Evolutionary conservation across 768 basidiomycete species (phyloP).

Genomic region (Filobasidium wieringae): DNA sequence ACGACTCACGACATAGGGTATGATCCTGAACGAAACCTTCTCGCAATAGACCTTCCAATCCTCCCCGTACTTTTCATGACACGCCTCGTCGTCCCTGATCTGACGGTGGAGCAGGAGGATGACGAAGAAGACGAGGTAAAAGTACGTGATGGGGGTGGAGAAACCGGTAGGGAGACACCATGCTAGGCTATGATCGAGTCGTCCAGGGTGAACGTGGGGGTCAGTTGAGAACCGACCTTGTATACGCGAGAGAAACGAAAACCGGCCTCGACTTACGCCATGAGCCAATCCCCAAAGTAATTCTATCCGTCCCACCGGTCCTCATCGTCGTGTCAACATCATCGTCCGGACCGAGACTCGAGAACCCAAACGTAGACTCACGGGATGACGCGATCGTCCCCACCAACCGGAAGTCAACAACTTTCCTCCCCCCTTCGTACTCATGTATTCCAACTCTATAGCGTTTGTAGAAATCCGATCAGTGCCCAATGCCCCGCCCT

Average conservation of each 20-base stretch:
- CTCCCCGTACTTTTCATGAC: conserved; percentile 84
- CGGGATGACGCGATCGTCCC: conserved; percentile 81
- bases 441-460: conserved; percentile 63
- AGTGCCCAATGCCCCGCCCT: not conserved
- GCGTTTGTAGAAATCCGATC: not conserved
- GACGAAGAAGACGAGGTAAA: conserved; percentile 78
- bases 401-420: conserved; percentile 95
- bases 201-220: not conserved
- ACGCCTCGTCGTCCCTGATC: conserved; percentile 79
- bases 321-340: not conserved
- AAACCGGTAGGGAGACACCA: conserved; percentile 95
- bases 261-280: conserved; percentile 32
- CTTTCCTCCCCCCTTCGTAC: conserved; percentile 75
- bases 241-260: no score
- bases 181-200: conserved; percentile 39
- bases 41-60: conserved; percentile 88
- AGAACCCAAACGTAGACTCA: conserved; percentile 15
- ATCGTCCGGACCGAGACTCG: not conserved
- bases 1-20: conserved; percentile 54
- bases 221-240: not conserved
- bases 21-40: conserved; percentile 70
- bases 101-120: conserved; percentile 85
- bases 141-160: conserved; percentile 86
- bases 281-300: conserved; percentile 40
- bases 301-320: no score